Base-by-base conservation (phyloP, 1,139 yeast genomes). In the Hansenula lynferdii region DNA sequence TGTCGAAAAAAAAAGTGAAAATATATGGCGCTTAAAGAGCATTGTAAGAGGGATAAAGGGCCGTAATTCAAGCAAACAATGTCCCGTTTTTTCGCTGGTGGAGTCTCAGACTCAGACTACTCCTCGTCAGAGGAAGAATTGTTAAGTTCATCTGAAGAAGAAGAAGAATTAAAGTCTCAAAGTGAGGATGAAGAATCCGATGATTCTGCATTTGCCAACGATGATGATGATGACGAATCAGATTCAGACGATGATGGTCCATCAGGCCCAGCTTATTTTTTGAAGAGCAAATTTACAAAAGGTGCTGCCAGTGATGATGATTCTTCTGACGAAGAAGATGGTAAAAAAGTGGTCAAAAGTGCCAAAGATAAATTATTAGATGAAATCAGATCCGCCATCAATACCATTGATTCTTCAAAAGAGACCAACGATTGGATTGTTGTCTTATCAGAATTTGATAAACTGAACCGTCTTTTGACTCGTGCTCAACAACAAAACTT, bases 321-420 rank as follows among this genome's bases (percentile, higher is more conserved):
- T 26, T 68, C 74, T 35, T 85, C 78, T 45, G 86, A 80, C 44
- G 74, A 68, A 38, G 83, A 77, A 36, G 86, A 80, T 45, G 81
- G 78, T 48, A 83, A 81, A 62, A 85, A 83, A 56, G 87, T 89
- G 35, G 97, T 92, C 53, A 90, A 85, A 66, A 80, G 94, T 43
- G 96, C 97, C 42, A 87, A 85, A 67, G 97, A 90, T 51, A 94
- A 90, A 67, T 72, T 90, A 46, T 61, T 87, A 50, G 97, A 89
- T 60, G 98, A 92, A 62, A 76, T 92, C 68, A 82, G 77, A 53
- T 71, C 72, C 27, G 65, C 77, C 30, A 75, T 83, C 54, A 84
- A 78, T 56, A 70, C 77, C 43, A 77, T 89, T 55, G 92, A 84
- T 55, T 75, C 72, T 48, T 82, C 80, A 44, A 84, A 72, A 63